Percentiles rank a stretch among this genome's conserved stretches.
phyloP scores from a whole-genome alignment of 2,329 filamentous ascomycete species.

The Elsinoe batatas region DNA sequence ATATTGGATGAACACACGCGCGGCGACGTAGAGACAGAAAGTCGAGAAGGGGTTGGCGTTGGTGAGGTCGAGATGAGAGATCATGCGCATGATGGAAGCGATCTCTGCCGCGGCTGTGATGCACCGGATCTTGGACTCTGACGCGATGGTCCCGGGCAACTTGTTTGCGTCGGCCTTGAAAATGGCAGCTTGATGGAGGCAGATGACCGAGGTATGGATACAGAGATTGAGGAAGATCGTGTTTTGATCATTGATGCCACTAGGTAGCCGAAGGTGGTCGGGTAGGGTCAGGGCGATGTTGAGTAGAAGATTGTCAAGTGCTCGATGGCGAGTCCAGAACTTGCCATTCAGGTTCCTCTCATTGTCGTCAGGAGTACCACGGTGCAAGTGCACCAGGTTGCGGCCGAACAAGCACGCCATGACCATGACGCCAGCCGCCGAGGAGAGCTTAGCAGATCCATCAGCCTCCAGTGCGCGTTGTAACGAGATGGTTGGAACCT shows the following conservation, averaged over 20 bases:
- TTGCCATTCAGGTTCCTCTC: conserved; percentile 84
- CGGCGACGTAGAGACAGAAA: conserved; percentile 92
- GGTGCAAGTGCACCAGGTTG: conserved; percentile 83
- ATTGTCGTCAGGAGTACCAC: conserved; percentile 68
- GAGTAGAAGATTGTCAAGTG: conserved; percentile 80
- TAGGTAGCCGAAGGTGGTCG: conserved; percentile 65
- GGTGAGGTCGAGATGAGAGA: conserved; percentile 79
- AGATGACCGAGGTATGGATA: conserved; percentile 92
- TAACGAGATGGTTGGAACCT: conserved; percentile 61
- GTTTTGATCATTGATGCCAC: conserved; percentile 67
- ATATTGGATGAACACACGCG: conserved; percentile 90
- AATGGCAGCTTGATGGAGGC: conserved; percentile 94
- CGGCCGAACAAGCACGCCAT: conserved; percentile 86
- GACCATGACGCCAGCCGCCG: conserved; percentile 70
- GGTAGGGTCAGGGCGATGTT: conserved; percentile 82
- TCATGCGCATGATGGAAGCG: conserved; percentile 87
- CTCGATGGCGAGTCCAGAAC: conserved; percentile 90
- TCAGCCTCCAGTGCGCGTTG: conserved; percentile 58
- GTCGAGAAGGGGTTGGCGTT: conserved; percentile 86
- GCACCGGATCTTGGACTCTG: conserved; percentile 86
- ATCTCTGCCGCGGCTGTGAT: conserved; percentile 91
- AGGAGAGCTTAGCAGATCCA: conserved; percentile 63
- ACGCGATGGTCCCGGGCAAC: conserved; percentile 63
- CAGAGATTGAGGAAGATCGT: conserved; percentile 94
- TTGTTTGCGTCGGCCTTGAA: conserved; percentile 91